Base-by-base conservation (phyloP, 805 yeast genomes). In the Cyberlindnera nakhonratchasimensis region DNA sequence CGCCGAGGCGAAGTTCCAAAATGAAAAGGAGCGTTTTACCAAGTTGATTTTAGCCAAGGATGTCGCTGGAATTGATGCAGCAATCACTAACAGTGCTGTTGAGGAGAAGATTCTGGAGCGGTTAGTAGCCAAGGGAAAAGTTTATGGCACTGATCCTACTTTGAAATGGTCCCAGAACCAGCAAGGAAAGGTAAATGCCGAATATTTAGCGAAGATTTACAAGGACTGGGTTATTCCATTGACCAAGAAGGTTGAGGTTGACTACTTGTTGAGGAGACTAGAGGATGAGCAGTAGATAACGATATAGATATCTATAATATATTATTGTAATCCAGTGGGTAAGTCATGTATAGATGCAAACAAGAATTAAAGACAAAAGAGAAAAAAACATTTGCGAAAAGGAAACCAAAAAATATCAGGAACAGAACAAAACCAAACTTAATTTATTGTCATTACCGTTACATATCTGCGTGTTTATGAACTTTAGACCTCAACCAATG, bases 211-310 rank as follows among this genome's bases (percentile, higher is more conserved):
- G 11, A 72, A 76, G 45, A 81, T 93, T 48, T 93, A 91, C 69
- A 80, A 83, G 62, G 89, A 88, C 34, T 83, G 80, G 67, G 85
- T 93, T 31, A 93, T 93, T 53, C 98, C 98, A 9, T 70, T 93
- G 60, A 93, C 99, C 7, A 93, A 91, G 64, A 84, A 85, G 62
- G 98, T 93, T 18, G 99, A 93, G 67, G 85, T 93, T 19, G 96
- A 91, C 46, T 93, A 93, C 58, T 69, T 93, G 42, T 66, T 93
- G 58, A 75, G 93, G 60, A 74, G 99, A 62, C 65, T 90, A 40
- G 95, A 86, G 52, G 84, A 79, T 12, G 30, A 29, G 19, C 17
- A 29, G 32, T n/a, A 23, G 25, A 8, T 8, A 23, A 23, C 11
- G 25, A 8, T 23, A 23, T 23, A 11, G 11, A 23, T 23, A 23